A percentile compares a stretch with the other conserved stretches of the same genome.
Conservation (phyloP, 2,329 filamentous ascomycete genomes). For the Venturia carpophila region DNA sequence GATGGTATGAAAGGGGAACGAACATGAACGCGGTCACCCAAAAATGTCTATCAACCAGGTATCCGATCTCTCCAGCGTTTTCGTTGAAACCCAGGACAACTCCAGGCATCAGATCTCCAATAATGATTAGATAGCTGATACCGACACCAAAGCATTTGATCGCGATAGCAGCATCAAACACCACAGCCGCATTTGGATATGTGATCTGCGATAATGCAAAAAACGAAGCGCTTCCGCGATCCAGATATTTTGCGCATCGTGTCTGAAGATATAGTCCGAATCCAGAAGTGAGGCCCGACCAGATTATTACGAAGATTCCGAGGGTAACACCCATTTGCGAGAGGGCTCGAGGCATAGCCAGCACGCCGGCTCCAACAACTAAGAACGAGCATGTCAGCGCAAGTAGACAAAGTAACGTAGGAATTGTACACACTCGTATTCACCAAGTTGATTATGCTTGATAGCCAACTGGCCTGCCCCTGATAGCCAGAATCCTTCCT, state of each 20-base stretch:
- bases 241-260: slow-evolving; percentile 85
- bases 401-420: neutral
- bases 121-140: slow-evolving; percentile 96
- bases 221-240: slow-evolving; percentile 81
- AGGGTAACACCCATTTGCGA: slow-evolving; percentile 91
- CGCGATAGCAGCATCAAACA: slow-evolving; percentile 93
- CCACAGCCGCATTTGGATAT: slow-evolving; percentile 88
- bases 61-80: slow-evolving; percentile 55
- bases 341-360: slow-evolving; percentile 92
- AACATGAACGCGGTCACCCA: slow-evolving; percentile 98
- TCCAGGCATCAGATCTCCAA: slow-evolving; percentile 95
- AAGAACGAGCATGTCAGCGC: slow-evolving; percentile 13
- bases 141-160: slow-evolving; percentile 98
- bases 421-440: slow-evolving; percentile 68
- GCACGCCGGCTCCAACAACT: slow-evolving; percentile 89
- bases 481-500: slow-evolving; percentile 60
- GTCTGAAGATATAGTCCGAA: slow-evolving; percentile 95
- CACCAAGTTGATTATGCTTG: slow-evolving; percentile 88
- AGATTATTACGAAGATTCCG: slow-evolving; percentile 75
- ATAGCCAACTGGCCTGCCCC: slow-evolving; percentile 79
- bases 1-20: slow-evolving; percentile 24
- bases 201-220: slow-evolving; percentile 96
- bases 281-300: slow-evolving; percentile 80
- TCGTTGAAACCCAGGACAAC: slow-evolving; percentile 75
- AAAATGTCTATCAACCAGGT: slow-evolving; percentile 82